Percentiles rank a stretch among this genome's conserved stretches.
Evolutionary conservation across 352 stramenopile species (phyloP).

Genomic region (Globisporangium radiosum): DNA sequence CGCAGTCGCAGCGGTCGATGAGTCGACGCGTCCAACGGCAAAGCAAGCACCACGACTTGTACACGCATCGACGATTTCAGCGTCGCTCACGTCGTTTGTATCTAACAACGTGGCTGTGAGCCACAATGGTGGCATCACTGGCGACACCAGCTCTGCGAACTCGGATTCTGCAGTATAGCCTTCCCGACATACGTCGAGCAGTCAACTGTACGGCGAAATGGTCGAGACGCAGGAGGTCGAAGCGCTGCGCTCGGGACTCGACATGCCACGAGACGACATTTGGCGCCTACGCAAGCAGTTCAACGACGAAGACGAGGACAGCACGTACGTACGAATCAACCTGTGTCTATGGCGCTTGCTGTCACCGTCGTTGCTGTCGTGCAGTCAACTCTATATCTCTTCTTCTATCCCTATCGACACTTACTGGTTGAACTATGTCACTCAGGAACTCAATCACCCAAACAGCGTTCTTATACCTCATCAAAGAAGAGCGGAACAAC

Average conservation of each 20-base stretch:
- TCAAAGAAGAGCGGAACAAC: slow-evolving; percentile 36
- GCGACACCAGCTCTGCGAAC: too few species aligned
- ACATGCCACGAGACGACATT: slow-evolving; percentile 26
- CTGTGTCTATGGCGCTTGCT: not conserved
- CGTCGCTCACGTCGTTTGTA: too few species aligned
- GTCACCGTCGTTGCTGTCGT: too few species aligned
- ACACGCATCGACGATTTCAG: too few species aligned
- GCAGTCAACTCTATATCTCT: too few species aligned
- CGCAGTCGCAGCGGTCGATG: not conserved
- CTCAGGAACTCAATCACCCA: slow-evolving; percentile 31
- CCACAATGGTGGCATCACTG: too few species aligned
- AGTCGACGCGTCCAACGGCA: too few species aligned
- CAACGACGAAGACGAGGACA: slow-evolving; percentile 28
- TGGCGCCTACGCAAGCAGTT: slow-evolving; percentile 27
- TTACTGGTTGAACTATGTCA: not conserved
- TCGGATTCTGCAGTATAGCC: not conserved
- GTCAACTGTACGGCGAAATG: slow-evolving; percentile 12
- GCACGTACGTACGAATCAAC: slow-evolving; percentile 19
- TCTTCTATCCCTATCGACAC: too few species aligned
- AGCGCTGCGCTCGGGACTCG: slow-evolving; percentile 25
- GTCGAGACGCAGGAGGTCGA: slow-evolving; percentile 24
- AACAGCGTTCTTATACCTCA: slow-evolving; percentile 48
- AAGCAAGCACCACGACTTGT: too few species aligned
- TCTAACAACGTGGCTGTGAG: too few species aligned
- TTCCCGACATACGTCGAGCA: slow-evolving; percentile 5